Evolutionary conservation across 1,284 basidiomycete species (phyloP).

Genomic region (Sporisorium graminicola): DNA sequence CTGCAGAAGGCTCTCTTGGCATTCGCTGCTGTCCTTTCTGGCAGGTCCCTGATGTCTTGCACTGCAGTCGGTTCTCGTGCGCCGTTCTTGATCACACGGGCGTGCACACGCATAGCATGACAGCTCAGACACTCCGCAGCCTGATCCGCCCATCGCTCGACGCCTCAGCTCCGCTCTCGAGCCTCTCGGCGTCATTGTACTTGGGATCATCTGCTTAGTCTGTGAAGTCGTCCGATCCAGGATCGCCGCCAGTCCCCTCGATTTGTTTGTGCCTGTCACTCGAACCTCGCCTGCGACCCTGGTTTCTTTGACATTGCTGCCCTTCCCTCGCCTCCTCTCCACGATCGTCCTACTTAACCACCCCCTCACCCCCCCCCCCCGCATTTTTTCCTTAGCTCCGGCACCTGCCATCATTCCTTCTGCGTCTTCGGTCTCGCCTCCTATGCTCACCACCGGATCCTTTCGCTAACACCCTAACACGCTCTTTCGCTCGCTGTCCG

Average conservation of each 20-base stretch:
- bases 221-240: slow-evolving; percentile 3
- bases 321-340: neutral
- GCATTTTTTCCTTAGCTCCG: neutral
- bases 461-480: slow-evolving; percentile 6
- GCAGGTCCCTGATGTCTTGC: neutral
- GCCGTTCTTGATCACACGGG: slow-evolving; percentile 13
- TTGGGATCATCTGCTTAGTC: neutral
- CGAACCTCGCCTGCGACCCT: neutral
- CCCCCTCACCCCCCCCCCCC: slow-evolving; percentile 11
- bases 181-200: slow-evolving; percentile 28
- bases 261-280: neutral
- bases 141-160: slow-evolving; percentile 22
- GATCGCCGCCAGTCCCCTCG: slow-evolving; percentile 2
- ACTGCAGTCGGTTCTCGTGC: neutral
- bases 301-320: neutral
- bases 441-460: slow-evolving; percentile 16
- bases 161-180: slow-evolving; percentile 6
- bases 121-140: slow-evolving; percentile 5
- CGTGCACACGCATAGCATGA: slow-evolving; percentile 4
- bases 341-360: slow-evolving; percentile 7
- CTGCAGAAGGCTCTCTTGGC: neutral
- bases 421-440: slow-evolving; percentile 2
- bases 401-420: slow-evolving; percentile 1
- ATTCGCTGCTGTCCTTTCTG: neutral
- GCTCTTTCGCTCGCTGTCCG: neutral